Percentiles rank a stretch among this genome's conserved stretches.
These are phyloP conservation scores for Acorus gramineus DNA, from an alignment of 106 monocot genomes.

Conservation along the genomic window DNA sequence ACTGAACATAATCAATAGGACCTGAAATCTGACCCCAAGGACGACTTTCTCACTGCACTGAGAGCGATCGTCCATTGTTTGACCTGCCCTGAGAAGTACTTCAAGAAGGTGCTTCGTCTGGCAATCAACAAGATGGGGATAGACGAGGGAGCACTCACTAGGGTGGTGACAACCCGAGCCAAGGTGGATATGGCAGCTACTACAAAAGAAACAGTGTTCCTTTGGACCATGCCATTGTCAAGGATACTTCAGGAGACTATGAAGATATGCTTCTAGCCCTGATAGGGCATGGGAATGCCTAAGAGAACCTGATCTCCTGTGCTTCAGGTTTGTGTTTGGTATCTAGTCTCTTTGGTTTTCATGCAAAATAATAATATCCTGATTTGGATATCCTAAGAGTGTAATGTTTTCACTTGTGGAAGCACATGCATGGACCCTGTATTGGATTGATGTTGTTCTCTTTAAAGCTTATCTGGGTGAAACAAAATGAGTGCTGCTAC, in stretches of 20 bases:
- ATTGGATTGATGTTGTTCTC: too few species aligned
- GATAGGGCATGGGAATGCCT: conserved; percentile 32
- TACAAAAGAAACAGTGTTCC: conserved; percentile 57
- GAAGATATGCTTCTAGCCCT: conserved; percentile 51
- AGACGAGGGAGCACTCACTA: conserved; percentile 56
- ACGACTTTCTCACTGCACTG: conserved; percentile 50
- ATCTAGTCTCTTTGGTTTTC: too few species aligned
- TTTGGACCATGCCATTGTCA: conserved; percentile 31
- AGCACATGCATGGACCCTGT: too few species aligned
- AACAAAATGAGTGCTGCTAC: too few species aligned
- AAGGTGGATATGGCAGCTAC: conserved; percentile 55
- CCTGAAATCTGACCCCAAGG: conserved; percentile 49
- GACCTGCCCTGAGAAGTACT: conserved; percentile 45
- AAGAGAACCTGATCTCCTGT: background rate
- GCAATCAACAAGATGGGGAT: conserved; percentile 56
- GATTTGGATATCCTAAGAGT: too few species aligned
- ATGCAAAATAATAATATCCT: too few species aligned
- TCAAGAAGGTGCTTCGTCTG: conserved; percentile 52
- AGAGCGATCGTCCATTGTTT: conserved; percentile 30
- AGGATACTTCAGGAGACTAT: conserved; percentile 67
- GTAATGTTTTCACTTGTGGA: too few species aligned
- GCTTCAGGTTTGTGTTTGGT: too few species aligned
- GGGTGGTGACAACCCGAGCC: conserved; percentile 57
- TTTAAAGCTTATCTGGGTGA: too few species aligned
- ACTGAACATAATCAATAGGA: conserved; percentile 27